Conservation (phyloP, 1,284 basidiomycete species). For the Cerioporus squamosus region DNA sequence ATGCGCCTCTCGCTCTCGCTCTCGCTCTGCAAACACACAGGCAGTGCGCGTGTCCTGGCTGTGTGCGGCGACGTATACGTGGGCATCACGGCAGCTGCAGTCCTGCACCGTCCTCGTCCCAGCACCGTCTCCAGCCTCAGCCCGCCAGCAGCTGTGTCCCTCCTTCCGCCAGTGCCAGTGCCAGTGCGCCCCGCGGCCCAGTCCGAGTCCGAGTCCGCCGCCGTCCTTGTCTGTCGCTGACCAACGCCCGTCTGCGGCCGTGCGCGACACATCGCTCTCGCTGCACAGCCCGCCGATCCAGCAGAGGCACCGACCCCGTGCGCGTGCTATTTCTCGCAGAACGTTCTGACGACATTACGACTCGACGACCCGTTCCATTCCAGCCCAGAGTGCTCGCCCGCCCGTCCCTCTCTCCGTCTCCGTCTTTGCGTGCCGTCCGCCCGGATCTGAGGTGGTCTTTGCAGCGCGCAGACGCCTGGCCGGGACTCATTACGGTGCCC, state of each 20-base stretch:
- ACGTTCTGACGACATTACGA: conserved; percentile 9
- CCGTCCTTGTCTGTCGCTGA: no score
- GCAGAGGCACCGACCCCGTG: neutral
- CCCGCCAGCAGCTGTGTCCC: neutral
- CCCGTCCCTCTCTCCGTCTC: neutral
- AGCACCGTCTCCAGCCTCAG: no score
- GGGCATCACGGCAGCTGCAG: no score
- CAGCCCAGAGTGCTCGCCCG: conserved; percentile 3
- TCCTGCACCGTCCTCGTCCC: no score
- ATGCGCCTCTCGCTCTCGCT: conserved; percentile 4
- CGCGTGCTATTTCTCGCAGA: neutral
- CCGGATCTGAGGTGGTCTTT: neutral
- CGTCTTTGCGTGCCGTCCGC: conserved; percentile 3
- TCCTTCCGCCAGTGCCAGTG: neutral
- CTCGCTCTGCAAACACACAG: conserved; percentile 1
- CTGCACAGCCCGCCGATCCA: conserved; percentile 21
- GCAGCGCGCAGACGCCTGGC: neutral
- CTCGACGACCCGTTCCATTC: conserved; percentile 20
- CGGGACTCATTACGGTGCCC: conserved; percentile 17
- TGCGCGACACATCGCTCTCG: conserved; percentile 1
- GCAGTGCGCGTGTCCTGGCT: conserved; percentile 11
- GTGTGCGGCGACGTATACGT: neutral
- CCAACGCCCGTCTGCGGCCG: neutral
- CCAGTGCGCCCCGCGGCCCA: neutral
- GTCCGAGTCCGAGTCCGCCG: no score